These are phyloP conservation scores for Chamaenerion angustifolium DNA, from an alignment of 345 rosid genomes.

Conservation along the genomic window DNA sequence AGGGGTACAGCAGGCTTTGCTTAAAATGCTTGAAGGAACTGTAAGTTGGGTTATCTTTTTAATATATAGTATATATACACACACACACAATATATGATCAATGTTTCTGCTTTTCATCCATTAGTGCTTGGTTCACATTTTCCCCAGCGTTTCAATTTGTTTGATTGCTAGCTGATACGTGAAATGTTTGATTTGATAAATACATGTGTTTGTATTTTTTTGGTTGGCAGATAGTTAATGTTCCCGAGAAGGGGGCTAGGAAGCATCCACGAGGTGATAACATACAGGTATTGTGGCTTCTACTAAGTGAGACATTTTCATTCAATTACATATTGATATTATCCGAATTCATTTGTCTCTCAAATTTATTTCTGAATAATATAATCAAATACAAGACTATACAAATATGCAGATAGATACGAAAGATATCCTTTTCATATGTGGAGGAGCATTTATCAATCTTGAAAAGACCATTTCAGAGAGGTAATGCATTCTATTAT, in stretches of 20 bases:
- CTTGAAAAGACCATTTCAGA: constrained; percentile 90
- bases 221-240: constrained; percentile 64
- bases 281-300: constrained; percentile 50
- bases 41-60: constrained; percentile 36
- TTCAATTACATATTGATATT: too few species aligned
- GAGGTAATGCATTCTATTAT: constrained; percentile 32
- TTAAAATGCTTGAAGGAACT: constrained; percentile 96
- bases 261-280: constrained; percentile 96
- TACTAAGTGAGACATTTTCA: too few species aligned
- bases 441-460: constrained; percentile 94
- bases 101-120: too few species aligned
- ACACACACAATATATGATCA: too few species aligned
- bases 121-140: too few species aligned
- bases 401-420: constrained; percentile 55
- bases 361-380: background rate
- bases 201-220: constrained; percentile 6
- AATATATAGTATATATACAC: too few species aligned
- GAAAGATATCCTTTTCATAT: constrained; percentile 84
- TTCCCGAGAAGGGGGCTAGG: constrained; percentile 97
- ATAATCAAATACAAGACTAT: too few species aligned
- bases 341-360: background rate
- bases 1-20: constrained; percentile 93
- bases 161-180: too few species aligned
- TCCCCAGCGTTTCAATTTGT: too few species aligned
- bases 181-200: background rate